phyloP scores from a whole-genome alignment of 208 protist genomes.

The Leishmania braziliensis region DNA sequence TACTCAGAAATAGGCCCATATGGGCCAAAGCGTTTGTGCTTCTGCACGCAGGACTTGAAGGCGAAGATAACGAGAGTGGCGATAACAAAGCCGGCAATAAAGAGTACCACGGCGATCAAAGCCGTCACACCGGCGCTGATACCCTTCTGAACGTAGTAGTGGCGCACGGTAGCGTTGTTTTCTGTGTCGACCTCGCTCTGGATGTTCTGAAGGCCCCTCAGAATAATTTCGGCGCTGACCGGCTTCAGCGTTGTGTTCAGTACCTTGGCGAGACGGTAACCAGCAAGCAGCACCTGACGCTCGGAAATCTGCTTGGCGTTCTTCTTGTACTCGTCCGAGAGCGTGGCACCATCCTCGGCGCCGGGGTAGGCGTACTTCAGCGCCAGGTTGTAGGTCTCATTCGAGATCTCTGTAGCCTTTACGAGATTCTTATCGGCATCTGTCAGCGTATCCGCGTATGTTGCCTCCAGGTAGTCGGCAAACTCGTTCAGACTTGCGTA shows the following conservation, averaged over 20 bases:
- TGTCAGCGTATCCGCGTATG: constrained; percentile 41
- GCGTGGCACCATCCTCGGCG: constrained; percentile 22
- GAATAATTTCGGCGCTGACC: constrained; percentile 2
- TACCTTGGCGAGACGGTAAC: constrained; percentile 29
- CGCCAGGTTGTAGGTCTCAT: constrained; percentile 11
- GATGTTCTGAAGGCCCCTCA: constrained; percentile 19
- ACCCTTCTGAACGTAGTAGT: constrained; percentile 21
- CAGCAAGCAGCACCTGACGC: constrained; percentile 23
- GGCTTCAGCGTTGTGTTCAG: constrained; percentile 26
- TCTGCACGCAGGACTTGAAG: neutral
- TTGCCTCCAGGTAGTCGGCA: constrained; percentile 45
- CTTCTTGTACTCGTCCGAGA: constrained; percentile 39
- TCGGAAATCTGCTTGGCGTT: constrained; percentile 16
- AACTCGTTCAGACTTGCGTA: constrained; percentile 36
- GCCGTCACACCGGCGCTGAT: constrained; percentile 26
- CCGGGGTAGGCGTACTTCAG: constrained; percentile 37
- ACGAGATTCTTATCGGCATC: constrained; percentile 16
- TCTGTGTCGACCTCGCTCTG: constrained; percentile 10
- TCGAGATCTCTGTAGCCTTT: neutral
- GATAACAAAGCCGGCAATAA: constrained; percentile 18
- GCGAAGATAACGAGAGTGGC: neutral
- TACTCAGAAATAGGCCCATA: neutral
- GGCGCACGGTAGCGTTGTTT: constrained; percentile 2
- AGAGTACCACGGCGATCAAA: constrained; percentile 22
- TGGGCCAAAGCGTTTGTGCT: neutral